Evolutionary conservation across 352 stramenopile species (phyloP).

Genomic region (Globisporangium echinulatum): DNA sequence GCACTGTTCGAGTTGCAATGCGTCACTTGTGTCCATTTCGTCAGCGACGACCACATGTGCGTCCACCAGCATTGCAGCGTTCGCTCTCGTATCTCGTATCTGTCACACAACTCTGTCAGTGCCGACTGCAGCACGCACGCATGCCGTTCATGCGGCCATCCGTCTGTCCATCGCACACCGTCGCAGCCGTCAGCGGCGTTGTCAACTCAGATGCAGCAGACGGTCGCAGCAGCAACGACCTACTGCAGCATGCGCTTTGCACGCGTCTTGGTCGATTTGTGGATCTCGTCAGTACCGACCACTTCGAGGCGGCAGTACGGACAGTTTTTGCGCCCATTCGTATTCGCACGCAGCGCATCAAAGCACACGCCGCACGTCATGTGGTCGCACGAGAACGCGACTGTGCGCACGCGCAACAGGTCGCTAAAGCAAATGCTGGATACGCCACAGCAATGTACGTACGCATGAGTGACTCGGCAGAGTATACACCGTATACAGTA

Average conservation of each 20-base stretch:
- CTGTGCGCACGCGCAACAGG: conserved; percentile 38
- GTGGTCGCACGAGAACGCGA: conserved; percentile 62
- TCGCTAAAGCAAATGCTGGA: conserved; percentile 63
- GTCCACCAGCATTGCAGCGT: too few relatives aligned
- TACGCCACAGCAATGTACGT: not conserved
- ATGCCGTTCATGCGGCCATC: too few relatives aligned
- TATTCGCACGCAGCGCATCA: conserved; percentile 36
- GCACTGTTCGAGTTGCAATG: too few relatives aligned
- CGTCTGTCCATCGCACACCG: too few relatives aligned
- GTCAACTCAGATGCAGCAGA: too few relatives aligned
- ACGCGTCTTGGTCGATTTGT: conserved; percentile 42
- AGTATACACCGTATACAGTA: not conserved
- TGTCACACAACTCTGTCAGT: too few relatives aligned
- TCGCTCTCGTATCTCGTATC: too few relatives aligned
- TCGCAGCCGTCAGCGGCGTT: too few relatives aligned
- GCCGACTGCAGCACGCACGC: too few relatives aligned
- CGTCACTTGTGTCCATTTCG: too few relatives aligned
- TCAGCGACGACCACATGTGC: too few relatives aligned
- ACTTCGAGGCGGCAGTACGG: conserved; percentile 54
- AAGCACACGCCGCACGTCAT: conserved; percentile 60
- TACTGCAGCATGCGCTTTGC: conserved; percentile 26
- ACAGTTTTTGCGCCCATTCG: conserved; percentile 50
- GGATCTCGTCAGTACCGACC: conserved; percentile 25
- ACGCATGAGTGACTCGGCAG: not conserved
- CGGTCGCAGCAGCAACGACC: not conserved